Evolutionary conservation across 352 stramenopile genomes (phyloP).

Genomic region (Phytophthora meadii): DNA sequence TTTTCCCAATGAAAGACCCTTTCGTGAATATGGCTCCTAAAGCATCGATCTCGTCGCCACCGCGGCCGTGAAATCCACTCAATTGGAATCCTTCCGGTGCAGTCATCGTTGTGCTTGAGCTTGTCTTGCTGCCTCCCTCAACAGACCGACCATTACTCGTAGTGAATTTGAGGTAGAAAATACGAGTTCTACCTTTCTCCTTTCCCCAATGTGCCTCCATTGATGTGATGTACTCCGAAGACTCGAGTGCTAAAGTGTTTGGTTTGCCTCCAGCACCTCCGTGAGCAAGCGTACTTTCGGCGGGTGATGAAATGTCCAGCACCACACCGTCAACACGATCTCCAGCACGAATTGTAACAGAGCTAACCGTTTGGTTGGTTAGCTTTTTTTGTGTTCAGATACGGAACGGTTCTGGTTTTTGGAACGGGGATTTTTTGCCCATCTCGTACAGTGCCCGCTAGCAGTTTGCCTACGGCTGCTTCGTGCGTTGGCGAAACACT

Average conservation of each 20-base stretch:
- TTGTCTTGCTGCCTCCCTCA: constrained; percentile 34
- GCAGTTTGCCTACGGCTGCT: no score
- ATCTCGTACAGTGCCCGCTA: no score
- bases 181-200: constrained; percentile 39
- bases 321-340: constrained; percentile 45
- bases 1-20: neutral
- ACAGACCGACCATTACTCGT: constrained; percentile 44
- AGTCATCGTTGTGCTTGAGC: constrained; percentile 34
- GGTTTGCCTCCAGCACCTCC: constrained; percentile 43
- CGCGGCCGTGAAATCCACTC: constrained; percentile 54
- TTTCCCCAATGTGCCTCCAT: constrained; percentile 52
- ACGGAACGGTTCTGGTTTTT: no score
- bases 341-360: constrained; percentile 41
- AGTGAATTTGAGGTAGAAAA: constrained; percentile 52
- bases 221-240: constrained; percentile 51
- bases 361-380: constrained; percentile 32
- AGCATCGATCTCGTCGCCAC: constrained; percentile 38
- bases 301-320: constrained; percentile 39
- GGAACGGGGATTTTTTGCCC: no score
- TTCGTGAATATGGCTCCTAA: constrained; percentile 41
- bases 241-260: constrained; percentile 39
- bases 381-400: no score
- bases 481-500: no score
- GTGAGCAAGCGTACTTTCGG: constrained; percentile 43
- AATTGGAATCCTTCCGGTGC: constrained; percentile 54